These are phyloP conservation scores for Trametopsis cervina DNA, from an alignment of 768 basidiomycete genomes.

Conservation along the genomic window DNA sequence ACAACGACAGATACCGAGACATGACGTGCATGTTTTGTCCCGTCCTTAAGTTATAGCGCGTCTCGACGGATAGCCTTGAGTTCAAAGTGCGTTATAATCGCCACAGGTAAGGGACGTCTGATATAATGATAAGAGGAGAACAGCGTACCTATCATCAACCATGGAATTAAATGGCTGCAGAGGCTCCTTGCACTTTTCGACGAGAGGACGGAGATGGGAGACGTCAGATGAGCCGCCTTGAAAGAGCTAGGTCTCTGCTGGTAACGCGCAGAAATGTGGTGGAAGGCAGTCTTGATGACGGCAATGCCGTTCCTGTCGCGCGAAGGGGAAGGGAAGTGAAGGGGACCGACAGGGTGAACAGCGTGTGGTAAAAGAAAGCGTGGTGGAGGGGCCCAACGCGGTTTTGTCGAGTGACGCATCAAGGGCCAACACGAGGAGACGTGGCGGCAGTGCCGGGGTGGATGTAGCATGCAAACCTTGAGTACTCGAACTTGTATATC, in stretches of 20 bases:
- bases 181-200: slow-evolving; percentile 38
- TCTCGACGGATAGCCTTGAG: no score
- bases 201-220: slow-evolving; percentile 32
- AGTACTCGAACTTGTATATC: slow-evolving; percentile 15
- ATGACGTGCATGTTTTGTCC: no score
- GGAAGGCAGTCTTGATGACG: slow-evolving; percentile 21
- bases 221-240: slow-evolving; percentile 8
- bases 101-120: no score
- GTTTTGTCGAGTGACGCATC: slow-evolving; percentile 34
- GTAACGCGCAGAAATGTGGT: slow-evolving; percentile 24
- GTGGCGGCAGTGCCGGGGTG: neutral
- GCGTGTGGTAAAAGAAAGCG: slow-evolving; percentile 42
- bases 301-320: slow-evolving; percentile 19
- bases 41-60: no score
- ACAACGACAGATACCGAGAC: no score
- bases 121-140: no score
- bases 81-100: no score
- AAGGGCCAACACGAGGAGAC: no score
- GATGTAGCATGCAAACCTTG: slow-evolving; percentile 2
- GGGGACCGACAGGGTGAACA: slow-evolving; percentile 41
- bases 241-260: slow-evolving; percentile 36
- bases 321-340: slow-evolving; percentile 20
- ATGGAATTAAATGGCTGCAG: slow-evolving; percentile 21
- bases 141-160: slow-evolving; percentile 7
- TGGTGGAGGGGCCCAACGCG: slow-evolving; percentile 42